Evolutionary conservation across 306 rosid genomes (phyloP).

Genomic region (Urtica urens): DNA sequence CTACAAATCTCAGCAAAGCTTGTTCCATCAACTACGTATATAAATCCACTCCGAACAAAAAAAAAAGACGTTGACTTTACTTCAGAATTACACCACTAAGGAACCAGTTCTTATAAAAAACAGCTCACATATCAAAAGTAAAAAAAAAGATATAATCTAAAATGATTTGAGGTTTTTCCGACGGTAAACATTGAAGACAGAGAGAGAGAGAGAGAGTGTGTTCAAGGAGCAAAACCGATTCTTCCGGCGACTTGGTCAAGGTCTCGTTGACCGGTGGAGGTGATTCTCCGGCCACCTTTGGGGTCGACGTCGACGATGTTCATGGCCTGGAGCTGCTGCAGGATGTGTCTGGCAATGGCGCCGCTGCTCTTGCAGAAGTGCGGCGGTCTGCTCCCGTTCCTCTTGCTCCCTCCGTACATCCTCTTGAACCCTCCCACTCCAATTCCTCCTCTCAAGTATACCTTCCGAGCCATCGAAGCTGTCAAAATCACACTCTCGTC

Average conservation of each 20-base stretch:
- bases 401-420: conserved; percentile 71
- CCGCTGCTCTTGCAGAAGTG: conserved; percentile 77
- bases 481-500: too few species aligned
- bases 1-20: too few species aligned
- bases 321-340: conserved; percentile 46
- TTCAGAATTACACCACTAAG: too few species aligned
- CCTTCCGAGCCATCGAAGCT: conserved; percentile 79
- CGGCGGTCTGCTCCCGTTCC: conserved; percentile 72
- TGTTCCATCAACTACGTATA: too few species aligned
- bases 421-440: conserved; percentile 67
- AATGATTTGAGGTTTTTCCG: too few species aligned
- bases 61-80: too few species aligned
- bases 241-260: conserved; percentile 48
- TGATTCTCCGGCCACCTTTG: conserved; percentile 20
- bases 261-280: conserved; percentile 34
- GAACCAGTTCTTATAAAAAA: too few species aligned
- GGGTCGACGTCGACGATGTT: conserved; percentile 32
- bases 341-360: conserved; percentile 50
- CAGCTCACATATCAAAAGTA: too few species aligned
- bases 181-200: too few species aligned
- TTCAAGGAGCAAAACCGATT: conserved; percentile 23
- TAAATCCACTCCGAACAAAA: too few species aligned
- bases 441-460: conserved; percentile 69
- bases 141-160: too few species aligned
- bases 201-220: too few species aligned